Base-by-base conservation (phyloP, 345 rosid species). In the Hevea brasiliensis region DNA sequence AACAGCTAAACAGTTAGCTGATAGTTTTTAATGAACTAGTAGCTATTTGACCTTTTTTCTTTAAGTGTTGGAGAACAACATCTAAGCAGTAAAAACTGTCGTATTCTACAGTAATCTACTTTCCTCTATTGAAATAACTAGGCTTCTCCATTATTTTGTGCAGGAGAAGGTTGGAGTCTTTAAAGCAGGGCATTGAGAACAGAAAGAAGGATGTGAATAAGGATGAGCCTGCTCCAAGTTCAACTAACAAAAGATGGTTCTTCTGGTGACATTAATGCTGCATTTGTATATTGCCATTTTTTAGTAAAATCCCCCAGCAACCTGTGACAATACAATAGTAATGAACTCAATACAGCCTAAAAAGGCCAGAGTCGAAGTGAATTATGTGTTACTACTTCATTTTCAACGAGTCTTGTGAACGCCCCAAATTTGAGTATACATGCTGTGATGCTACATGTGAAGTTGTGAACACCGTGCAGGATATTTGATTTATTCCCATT, bases 121-220 rank as follows among this genome's bases (percentile, higher is more conserved):
- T 27, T 12, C 0, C 4, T 29, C 40, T 24, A 24, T 10, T 8
- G 20, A 6, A 47, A 8, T 41, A 11, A 35, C 23, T 32, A 6
- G 29, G 6, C 21, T 4, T 12, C 37, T 47, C 20, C 4, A 32
- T 32, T 75, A 32, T 27, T 76, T 60, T 72, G 61, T 65, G 70
- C 89, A 93, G 97, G 74, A 85, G 47, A 75, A 83, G 98, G 72
- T 70, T 89, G 78, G 92, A 87, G 69, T 85, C 91, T 14, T 72
- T 91, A 63, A 89, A 87, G 80, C 81, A 79, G 68, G 98, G 98
- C 66, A 86, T 93, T 48, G 88, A 82, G 82, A 84, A 72, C 1
- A 89, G 93, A 68, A 79, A 78, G 67, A 77, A 75, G 68, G 86
- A 81, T 53, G 79, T 59, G 45, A 55, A 13, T 24, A 50, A 57